Percentiles rank a stretch among this genome's conserved stretches.
phyloP scores from a whole-genome alignment of 305 asterid species.

The Solanum hybrid region DNA sequence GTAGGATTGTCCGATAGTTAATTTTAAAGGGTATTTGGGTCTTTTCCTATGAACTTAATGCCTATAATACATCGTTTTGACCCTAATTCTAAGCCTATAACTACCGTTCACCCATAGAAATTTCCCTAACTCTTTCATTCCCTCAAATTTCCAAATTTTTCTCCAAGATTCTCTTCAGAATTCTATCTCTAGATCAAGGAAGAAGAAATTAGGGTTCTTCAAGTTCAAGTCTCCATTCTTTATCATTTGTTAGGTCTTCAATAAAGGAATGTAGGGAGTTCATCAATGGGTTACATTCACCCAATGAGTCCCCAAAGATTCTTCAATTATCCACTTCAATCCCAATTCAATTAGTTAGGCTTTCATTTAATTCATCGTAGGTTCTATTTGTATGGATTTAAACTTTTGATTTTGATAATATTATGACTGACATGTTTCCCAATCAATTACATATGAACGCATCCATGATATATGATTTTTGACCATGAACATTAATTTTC shows the following conservation, averaged over 20 bases:
- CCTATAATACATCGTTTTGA: no score
- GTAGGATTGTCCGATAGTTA: no score
- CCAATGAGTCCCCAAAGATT: background rate
- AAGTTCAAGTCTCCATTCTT: background rate
- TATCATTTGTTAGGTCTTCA: background rate
- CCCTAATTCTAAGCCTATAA: background rate
- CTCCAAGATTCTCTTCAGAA: background rate
- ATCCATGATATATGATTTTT: background rate
- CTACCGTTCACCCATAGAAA: background rate
- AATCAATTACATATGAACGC: background rate
- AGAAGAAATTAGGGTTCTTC: background rate
- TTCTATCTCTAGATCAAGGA: background rate
- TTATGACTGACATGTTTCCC: background rate
- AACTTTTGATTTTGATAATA: background rate
- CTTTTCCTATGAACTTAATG: background rate
- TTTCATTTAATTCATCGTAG: background rate
- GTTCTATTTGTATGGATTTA: background rate
- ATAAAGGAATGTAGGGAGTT: background rate
- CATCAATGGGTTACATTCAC: background rate
- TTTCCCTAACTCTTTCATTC: background rate
- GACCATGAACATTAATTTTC: background rate
- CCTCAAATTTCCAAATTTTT: background rate
- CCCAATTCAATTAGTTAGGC: background rate
- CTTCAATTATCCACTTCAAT: background rate
- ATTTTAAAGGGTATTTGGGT: background rate